A percentile compares a stretch with the other conserved stretches of the same genome.
phyloP scores from a whole-genome alignment of 202 grass and related monocot genomes.

The Panicum virgatum region DNA sequence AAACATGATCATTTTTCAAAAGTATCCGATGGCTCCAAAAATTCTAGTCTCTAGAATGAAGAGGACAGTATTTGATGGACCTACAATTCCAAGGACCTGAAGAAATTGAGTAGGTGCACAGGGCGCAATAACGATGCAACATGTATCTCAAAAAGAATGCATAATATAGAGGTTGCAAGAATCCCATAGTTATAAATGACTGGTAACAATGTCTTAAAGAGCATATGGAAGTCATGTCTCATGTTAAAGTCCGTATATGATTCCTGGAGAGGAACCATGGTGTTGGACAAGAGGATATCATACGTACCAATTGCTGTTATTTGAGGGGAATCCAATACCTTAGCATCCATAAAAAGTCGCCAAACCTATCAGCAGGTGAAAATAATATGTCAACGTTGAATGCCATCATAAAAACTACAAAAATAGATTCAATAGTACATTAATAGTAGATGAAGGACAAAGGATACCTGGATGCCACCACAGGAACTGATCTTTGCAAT shows the following conservation, averaged over 20 bases:
- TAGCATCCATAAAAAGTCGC: conserved; percentile 22
- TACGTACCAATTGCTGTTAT: background rate
- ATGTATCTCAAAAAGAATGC: background rate
- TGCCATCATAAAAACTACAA: conserved; percentile 1
- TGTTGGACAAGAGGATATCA: background rate
- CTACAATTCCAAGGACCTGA: conserved; percentile 16
- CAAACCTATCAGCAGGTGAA: conserved; percentile 7
- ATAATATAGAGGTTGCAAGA: conserved; percentile 10
- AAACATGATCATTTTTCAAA: background rate
- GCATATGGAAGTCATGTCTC: background rate
- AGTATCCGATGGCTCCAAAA: conserved; percentile 3
- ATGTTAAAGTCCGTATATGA: background rate
- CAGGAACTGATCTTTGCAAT: conserved; percentile 4
- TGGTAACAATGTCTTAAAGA: conserved; percentile 5
- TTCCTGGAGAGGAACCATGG: no score
- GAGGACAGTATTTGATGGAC: background rate
- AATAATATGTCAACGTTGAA: background rate
- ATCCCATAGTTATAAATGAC: background rate
- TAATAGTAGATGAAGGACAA: conserved; percentile 15
- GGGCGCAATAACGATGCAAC: background rate
- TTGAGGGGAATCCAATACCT: background rate
- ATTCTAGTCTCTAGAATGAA: background rate
- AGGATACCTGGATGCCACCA: conserved; percentile 39
- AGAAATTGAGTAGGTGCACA: conserved; percentile 9
- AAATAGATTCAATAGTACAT: background rate